phyloP scores from a whole-genome alignment of 306 rosid genomes.

The Ziziphus jujuba region DNA sequence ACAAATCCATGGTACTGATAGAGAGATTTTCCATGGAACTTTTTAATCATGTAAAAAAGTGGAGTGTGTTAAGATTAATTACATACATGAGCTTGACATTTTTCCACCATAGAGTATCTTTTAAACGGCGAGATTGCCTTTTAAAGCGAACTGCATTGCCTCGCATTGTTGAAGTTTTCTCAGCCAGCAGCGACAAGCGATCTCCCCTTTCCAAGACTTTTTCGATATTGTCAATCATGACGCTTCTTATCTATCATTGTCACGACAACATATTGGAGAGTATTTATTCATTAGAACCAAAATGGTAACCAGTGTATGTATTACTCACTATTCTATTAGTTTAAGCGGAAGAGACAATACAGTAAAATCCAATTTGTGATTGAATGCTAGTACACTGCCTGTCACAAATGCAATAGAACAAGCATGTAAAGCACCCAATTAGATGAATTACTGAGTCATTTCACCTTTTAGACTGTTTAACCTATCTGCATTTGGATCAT shows the following conservation, averaged over 20 bases:
- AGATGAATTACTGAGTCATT: conserved; percentile 59
- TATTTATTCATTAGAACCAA: too few species aligned
- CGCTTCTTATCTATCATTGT: conserved; percentile 50
- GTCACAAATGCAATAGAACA: too few species aligned
- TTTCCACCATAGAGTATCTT: conserved; percentile 67
- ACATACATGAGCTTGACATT: conserved; percentile 67
- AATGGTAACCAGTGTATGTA: too few species aligned
- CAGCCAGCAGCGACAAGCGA: conserved; percentile 69
- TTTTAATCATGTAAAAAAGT: background rate
- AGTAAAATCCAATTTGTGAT: too few species aligned
- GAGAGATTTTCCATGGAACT: too few species aligned
- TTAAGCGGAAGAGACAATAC: too few species aligned
- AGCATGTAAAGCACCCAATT: too few species aligned
- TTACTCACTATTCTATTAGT: too few species aligned
- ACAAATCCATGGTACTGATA: too few species aligned
- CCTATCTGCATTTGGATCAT: conserved; percentile 76
- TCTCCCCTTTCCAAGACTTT: conserved; percentile 78
- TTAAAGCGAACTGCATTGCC: conserved; percentile 72
- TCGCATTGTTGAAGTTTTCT: conserved; percentile 64
- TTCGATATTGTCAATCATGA: conserved; percentile 75
- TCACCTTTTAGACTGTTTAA: conserved; percentile 74
- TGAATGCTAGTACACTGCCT: too few species aligned
- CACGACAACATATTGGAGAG: background rate
- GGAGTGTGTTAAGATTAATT: background rate
- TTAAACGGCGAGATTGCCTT: conserved; percentile 56